phyloP scores from a whole-genome alignment of 495 filamentous ascomycete genomes.

The Neurospora africana region DNA sequence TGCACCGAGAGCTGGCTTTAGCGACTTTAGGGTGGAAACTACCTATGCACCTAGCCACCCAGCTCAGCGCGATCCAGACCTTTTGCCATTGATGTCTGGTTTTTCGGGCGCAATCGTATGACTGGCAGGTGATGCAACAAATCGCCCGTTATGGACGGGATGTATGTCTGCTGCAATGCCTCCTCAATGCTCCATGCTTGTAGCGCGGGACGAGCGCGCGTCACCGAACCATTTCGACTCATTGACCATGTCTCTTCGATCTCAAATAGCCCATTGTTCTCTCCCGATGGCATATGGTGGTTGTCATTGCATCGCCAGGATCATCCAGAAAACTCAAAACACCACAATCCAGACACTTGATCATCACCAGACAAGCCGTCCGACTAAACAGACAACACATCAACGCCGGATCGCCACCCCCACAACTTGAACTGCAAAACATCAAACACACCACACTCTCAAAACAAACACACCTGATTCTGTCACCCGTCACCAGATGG shows the following conservation, averaged over 20 bases:
- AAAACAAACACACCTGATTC: not conserved
- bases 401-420: not conserved
- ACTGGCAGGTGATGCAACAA: not conserved
- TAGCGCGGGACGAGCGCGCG: not conserved
- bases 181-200: not conserved
- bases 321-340: not conserved
- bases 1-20: not conserved
- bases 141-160: not conserved
- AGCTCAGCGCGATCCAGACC: not conserved
- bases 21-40: not conserved
- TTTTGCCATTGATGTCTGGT: not conserved
- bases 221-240: not conserved
- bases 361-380: not conserved
- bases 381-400: not conserved
- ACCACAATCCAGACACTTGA: not conserved
- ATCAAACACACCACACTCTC: not conserved
- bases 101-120: not conserved
- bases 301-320: not conserved
- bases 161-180: not conserved
- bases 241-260: not conserved
- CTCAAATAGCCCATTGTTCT: not conserved
- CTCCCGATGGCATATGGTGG: not conserved
- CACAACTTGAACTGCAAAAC: not conserved
- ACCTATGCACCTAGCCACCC: not conserved
- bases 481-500: not conserved